phyloP scores from a whole-genome alignment of 75 land plant genomes.

The Pinus taeda region DNA sequence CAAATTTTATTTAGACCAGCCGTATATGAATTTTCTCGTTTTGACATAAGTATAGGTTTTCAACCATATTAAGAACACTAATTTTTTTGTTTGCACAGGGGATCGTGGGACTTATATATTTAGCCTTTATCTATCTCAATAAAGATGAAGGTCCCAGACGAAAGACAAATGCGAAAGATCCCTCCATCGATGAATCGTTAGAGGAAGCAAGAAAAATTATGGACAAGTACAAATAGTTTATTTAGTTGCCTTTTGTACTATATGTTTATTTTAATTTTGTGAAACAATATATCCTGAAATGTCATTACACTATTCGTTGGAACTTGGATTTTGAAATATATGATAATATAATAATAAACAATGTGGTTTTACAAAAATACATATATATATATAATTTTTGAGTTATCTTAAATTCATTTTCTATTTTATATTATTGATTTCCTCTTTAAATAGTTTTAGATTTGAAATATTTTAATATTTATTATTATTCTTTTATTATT shows the following conservation, averaged over 20 bases:
- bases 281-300: neutral
- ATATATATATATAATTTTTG: too few species aligned
- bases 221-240: constrained; percentile 74
- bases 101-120: constrained; percentile 62
- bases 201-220: constrained; percentile 84
- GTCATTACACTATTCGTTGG: too few species aligned
- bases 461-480: too few species aligned
- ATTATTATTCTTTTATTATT: too few species aligned
- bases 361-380: too few species aligned
- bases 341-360: too few species aligned
- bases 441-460: too few species aligned
- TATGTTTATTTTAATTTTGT: neutral
- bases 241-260: neutral
- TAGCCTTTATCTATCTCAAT: constrained; percentile 53
- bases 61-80: neutral
- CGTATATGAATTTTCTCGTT: neutral
- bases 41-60: neutral
- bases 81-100: constrained; percentile 36
- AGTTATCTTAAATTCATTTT: too few species aligned
- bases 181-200: constrained; percentile 46
- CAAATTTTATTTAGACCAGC: neutral
- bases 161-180: constrained; percentile 13
- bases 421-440: too few species aligned
- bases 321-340: too few species aligned
- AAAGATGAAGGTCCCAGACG: constrained; percentile 54